Base-by-base conservation (phyloP, 805 yeast genomes). In the Candida maris region DNA sequence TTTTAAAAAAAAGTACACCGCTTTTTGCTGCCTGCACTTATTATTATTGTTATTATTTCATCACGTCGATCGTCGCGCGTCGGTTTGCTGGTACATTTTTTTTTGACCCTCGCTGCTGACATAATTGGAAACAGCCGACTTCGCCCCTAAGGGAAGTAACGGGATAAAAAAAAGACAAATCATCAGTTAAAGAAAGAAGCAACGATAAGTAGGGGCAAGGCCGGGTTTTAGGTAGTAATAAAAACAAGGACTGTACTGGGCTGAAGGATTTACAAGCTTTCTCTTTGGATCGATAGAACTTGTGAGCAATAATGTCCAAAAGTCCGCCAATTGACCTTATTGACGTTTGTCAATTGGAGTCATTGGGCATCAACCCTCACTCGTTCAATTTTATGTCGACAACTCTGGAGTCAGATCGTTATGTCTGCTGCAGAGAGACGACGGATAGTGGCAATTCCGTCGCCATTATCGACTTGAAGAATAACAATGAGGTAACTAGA, bases 281-380 rank as follows among this genome's bases (percentile, higher is more conserved):
- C n/a, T n/a, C n/a, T n/a, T n/a, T n/a, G n/a, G n/a, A n/a, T n/a
- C n/a, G n/a, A 21, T 8, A 21, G 24, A 12, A 21, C 8, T 16
- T 25, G 8, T 25, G 8, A 25, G 10, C 14, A 34, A 29, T 32
- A 10, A 59, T 59, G 64, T 51, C 61, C 18, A 96, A 87, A 60
- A 54, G 51, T 32, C 82, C 94, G 52, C 98, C 98, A 49, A 91
- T 91, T 67, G 95, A 91, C 68, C 88, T 91, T 68, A 89, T 95
- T 54, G 97, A 91, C 71, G 81, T 88, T 68, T 78, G 88, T 54
- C 95, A 85, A 71, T 79, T 93, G 65, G 77, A 94, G 43, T 68
- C 81, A 44, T 68, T 88, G 64, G 96, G 96, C 43, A 85, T 93
- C 59, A 83, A 80, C 59, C 89, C 84, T 43, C 73, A 77, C 51